Evolutionary conservation across 495 filamentous ascomycete genomes (phyloP).

Genomic region (Neurospora sp.): DNA sequence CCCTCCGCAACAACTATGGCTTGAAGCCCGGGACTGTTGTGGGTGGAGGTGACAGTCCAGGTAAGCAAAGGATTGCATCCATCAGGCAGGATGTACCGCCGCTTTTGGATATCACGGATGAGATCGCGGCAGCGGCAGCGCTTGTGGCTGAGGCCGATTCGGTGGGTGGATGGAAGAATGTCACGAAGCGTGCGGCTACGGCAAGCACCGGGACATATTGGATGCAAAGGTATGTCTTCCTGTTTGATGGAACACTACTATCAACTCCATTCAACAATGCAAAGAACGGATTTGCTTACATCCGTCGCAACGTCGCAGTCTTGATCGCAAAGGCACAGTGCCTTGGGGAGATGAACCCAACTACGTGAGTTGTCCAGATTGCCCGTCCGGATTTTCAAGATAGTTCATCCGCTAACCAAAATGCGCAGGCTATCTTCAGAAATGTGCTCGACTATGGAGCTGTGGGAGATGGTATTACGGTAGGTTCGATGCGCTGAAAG

Average conservation of each 20-base stretch:
- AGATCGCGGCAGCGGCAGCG: slow-evolving; percentile 21
- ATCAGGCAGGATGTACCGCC: slow-evolving; percentile 3
- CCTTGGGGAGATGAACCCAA: slow-evolving; percentile 43
- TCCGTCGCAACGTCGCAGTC: too few relatives aligned
- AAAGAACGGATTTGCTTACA: too few relatives aligned
- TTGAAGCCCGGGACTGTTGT: too few relatives aligned
- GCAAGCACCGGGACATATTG: background rate
- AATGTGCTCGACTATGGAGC: slow-evolving; percentile 64
- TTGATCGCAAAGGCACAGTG: slow-evolving; percentile 56
- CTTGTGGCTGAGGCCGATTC: slow-evolving; percentile 21
- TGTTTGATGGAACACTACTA: too few relatives aligned
- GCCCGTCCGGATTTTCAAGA: too few relatives aligned
- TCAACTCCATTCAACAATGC: too few relatives aligned
- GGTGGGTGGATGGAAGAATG: background rate
- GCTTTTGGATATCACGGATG: slow-evolving; percentile 19
- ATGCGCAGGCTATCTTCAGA: slow-evolving; percentile 49
- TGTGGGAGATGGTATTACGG: slow-evolving; percentile 53
- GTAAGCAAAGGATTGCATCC: background rate
- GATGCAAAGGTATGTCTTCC: background rate
- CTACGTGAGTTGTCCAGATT: slow-evolving; percentile 33
- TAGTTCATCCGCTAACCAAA: slow-evolving; percentile 11
- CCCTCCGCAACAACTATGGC: too few relatives aligned
- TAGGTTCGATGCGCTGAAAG: background rate
- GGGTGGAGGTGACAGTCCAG: background rate
- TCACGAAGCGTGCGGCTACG: background rate